Conservation (phyloP, 2,329 filamentous ascomycete species). For the Pyrenophora seminiperda region DNA sequence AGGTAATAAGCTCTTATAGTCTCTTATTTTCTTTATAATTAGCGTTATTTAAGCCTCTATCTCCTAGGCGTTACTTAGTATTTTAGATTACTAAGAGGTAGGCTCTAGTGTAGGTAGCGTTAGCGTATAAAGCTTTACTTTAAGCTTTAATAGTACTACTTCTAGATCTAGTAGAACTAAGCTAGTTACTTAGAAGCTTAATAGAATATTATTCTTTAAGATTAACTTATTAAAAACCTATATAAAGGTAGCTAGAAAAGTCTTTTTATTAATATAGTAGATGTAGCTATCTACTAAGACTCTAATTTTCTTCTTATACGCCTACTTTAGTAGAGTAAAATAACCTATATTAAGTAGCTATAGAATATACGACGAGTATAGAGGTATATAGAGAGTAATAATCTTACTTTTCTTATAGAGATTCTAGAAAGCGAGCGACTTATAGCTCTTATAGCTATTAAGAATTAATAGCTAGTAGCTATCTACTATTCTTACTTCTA, state of each 20-base stretch:
- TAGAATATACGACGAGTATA: no score
- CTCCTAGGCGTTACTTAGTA: conserved; percentile 13
- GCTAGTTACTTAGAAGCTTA: conserved; percentile 38
- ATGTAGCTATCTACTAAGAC: conserved; percentile 33
- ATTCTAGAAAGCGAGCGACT: neutral
- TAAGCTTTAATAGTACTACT: conserved; percentile 42
- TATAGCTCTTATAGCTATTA: neutral
- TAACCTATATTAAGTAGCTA: neutral
- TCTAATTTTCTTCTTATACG: conserved; percentile 38
- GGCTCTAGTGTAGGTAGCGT: conserved; percentile 6
- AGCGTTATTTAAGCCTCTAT: conserved; percentile 12
- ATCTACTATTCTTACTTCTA: no score
- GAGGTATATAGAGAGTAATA: no score
- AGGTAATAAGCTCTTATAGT: neutral
- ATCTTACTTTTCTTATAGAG: neutral
- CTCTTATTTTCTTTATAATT: conserved; percentile 2
- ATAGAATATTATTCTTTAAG: no score
- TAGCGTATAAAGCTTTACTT: conserved; percentile 22
- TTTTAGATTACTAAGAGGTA: conserved; percentile 13
- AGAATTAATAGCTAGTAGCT: neutral
- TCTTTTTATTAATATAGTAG: conserved; percentile 33
- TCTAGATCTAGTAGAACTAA: conserved; percentile 42
- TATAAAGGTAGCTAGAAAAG: conserved; percentile 28
- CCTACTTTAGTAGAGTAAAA: conserved; percentile 9
- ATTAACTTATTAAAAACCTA: conserved; percentile 22